Evolutionary conservation across 768 basidiomycete species (phyloP), one percentile per base, ranked within the genome.

Genomic region (Lactarius tabidus): DNA sequence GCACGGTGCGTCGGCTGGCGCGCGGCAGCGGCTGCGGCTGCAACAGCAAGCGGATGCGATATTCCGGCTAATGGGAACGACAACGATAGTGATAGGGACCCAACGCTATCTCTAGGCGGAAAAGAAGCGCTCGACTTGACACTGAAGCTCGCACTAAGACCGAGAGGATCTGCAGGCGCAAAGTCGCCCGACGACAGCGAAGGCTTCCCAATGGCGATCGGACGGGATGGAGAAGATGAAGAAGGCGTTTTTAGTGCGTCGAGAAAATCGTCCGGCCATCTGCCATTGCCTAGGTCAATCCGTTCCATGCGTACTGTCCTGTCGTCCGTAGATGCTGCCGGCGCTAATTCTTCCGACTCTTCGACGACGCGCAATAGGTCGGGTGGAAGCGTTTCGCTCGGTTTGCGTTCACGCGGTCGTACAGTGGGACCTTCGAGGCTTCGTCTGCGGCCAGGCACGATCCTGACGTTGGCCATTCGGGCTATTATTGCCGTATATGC

Each of bases 261-360:
- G 62, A 91, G 73, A 72, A 91, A 89, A 74, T 91, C 90, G 75
- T 91, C 89, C 0, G 91, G 89, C 89, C 89, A 91, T 74, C 88
- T 90, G 64, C 88, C 90, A 73, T 91, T 89, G 38, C 85, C 84
- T 38, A 91, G 82, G 61, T 85, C 81, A 67, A 90, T 79, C 28
- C 78, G 70, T 77, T 67, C 73, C 70, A 65, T 67, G 52, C 74
- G 71, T 38, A 71, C 71, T 68, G 75, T 78, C 61, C 76, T 78
- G 54, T 68, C 71, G 71, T 66, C 78, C 15, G 68, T 62, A n/a
- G n/a, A n/a, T 65, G 71, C 72, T 29, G 54, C 28, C 65, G 75
- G 69, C 70, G 55, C 69, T 26, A 72, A 72, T 66, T 88, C 87
- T 68, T 84, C 84, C 70, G 68, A 69, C 71, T 91, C 90, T 76